Evolutionary conservation across 2,329 filamentous ascomycete species (phyloP).

Genomic region (Teratosphaeria gauchensis): DNA sequence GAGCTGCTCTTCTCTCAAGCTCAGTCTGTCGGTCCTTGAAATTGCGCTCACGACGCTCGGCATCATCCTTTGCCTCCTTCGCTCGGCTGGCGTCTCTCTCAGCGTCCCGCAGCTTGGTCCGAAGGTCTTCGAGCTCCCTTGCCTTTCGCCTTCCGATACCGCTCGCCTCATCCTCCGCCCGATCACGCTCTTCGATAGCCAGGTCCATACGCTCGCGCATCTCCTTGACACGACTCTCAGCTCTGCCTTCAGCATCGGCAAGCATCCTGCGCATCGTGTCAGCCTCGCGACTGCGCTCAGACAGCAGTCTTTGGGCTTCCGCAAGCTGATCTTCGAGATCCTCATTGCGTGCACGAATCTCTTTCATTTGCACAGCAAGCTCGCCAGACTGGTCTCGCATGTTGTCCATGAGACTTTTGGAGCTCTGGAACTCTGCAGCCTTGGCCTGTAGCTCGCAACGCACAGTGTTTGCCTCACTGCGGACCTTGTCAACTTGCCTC

Average conservation of each 20-base stretch:
- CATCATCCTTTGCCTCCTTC: conserved; percentile 65
- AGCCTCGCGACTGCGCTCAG: conserved; percentile 79
- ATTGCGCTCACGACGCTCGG: conserved; percentile 63
- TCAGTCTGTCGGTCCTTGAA: conserved; percentile 66
- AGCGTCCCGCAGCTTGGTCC: conserved; percentile 65
- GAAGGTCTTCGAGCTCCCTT: conserved; percentile 79
- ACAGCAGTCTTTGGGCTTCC: conserved; percentile 76
- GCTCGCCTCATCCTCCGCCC: conserved; percentile 81
- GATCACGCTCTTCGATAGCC: conserved; percentile 86
- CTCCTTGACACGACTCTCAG: conserved; percentile 73
- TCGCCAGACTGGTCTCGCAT: conserved; percentile 91
- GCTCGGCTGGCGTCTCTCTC: conserved; percentile 67
- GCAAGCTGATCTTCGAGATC: conserved; percentile 84
- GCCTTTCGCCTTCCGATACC: conserved; percentile 65
- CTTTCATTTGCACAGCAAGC: conserved; percentile 82
- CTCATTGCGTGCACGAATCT: conserved; percentile 71
- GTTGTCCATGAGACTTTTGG: conserved; percentile 75
- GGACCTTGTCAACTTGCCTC: conserved; percentile 58
- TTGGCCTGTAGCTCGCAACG: conserved; percentile 78
- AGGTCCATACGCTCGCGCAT: conserved; percentile 83
- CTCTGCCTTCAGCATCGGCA: conserved; percentile 72
- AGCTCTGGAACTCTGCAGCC: conserved; percentile 72
- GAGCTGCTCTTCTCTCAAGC: conserved; percentile 60
- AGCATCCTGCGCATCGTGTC: conserved; percentile 90
- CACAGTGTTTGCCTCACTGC: conserved; percentile 56